phyloP scores from a whole-genome alignment of 169 alveolate species.

The Theileria parva region DNA sequence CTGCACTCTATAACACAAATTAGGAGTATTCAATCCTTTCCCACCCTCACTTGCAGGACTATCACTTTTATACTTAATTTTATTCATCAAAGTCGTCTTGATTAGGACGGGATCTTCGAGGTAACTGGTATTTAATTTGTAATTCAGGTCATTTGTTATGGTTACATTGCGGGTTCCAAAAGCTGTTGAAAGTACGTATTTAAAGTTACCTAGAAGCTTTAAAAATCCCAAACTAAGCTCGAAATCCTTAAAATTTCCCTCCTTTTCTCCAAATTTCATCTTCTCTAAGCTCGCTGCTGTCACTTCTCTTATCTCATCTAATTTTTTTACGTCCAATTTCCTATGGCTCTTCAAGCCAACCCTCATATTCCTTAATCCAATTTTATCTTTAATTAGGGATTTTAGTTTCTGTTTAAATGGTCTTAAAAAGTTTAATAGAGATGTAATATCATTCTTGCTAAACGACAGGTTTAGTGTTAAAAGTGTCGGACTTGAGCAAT shows the following conservation, averaged over 20 bases:
- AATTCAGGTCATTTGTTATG: not conserved
- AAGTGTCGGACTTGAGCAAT: conserved; percentile 16
- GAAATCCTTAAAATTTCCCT: not conserved
- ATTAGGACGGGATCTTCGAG: not conserved
- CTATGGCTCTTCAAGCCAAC: not conserved
- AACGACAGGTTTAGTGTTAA: not conserved
- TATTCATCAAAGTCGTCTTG: not conserved
- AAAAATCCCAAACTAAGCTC: not conserved
- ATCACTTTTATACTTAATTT: not conserved
- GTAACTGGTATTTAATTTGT: not conserved
- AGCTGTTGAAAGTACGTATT: not conserved
- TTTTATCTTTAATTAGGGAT: not conserved
- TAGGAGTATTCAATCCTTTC: not conserved
- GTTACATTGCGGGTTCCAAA: not conserved
- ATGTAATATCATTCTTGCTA: not conserved
- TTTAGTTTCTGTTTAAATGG: too few species aligned
- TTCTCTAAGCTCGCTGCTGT: not conserved
- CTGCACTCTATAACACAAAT: not conserved
- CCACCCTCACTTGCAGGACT: not conserved
- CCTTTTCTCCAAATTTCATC: not conserved
- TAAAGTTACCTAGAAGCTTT: not conserved
- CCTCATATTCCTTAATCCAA: not conserved
- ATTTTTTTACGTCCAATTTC: not conserved
- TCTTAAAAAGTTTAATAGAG: not conserved
- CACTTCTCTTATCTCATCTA: not conserved